Conservation (phyloP, 176 grass and related monocot species). For the Calamus simplicifolius region DNA sequence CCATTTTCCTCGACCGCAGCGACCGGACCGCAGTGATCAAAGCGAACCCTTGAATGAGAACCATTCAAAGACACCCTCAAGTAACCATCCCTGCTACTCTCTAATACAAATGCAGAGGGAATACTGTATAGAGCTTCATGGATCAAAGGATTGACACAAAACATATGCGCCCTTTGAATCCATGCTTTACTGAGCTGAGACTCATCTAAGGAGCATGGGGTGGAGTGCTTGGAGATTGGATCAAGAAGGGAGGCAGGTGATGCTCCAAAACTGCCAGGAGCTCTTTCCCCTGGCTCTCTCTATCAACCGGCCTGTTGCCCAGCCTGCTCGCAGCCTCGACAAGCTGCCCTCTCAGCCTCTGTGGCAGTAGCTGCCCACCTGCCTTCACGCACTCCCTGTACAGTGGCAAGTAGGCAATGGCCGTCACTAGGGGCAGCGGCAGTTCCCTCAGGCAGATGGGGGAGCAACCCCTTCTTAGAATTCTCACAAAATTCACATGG, state of each 20-base stretch:
- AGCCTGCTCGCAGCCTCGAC: constrained; percentile 75
- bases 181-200: not conserved
- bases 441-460: constrained; percentile 54
- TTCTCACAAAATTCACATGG: constrained; percentile 68
- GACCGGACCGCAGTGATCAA: no score
- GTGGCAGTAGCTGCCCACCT: constrained; percentile 55
- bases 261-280: constrained; percentile 84
- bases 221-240: not conserved
- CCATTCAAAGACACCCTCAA: no score
- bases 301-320: constrained; percentile 36
- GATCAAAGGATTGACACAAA: no score
- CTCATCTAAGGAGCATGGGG: not conserved
- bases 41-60: no score
- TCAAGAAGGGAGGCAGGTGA: constrained; percentile 56
- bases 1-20: no score
- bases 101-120: no score
- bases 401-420: constrained; percentile 79
- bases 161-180: not conserved
- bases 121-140: no score
- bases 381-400: constrained; percentile 64
- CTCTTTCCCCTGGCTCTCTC: constrained; percentile 45
- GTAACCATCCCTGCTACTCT: no score
- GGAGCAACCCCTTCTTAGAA: constrained; percentile 54
- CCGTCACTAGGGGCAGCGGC: constrained; percentile 55
- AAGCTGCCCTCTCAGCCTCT: constrained; percentile 90